Evolutionary conservation across 768 basidiomycete genomes (phyloP).

Genomic region (Amanita polypyramis): DNA sequence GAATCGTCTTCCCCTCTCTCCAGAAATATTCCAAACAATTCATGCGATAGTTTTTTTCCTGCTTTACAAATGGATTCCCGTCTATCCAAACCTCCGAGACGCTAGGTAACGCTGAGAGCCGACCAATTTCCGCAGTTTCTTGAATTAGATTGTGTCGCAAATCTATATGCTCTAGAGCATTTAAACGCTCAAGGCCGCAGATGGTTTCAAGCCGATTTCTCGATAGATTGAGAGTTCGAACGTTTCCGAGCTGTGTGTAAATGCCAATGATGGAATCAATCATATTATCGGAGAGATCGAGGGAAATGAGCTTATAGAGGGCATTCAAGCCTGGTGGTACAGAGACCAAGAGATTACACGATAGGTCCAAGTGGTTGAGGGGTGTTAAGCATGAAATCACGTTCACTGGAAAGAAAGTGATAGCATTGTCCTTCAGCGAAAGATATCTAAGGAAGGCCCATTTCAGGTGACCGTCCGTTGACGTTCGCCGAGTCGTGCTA

Average conservation of each 20-base stretch:
- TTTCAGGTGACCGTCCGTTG: conserved; percentile 33
- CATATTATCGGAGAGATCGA: conserved; percentile 96
- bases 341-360: conserved; percentile 83
- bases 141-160: conserved; percentile 69
- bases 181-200: conserved; percentile 86
- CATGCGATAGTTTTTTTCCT: conserved; percentile 65
- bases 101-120: conserved; percentile 71
- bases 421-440: conserved; percentile 67
- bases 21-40: conserved; percentile 78
- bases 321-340: conserved; percentile 68
- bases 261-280: conserved; percentile 92
- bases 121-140: conserved; percentile 77
- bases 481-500: conserved; percentile 14
- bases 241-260: conserved; percentile 68
- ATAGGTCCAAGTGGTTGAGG: conserved; percentile 78
- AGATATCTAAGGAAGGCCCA: conserved; percentile 74
- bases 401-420: conserved; percentile 71
- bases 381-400: conserved; percentile 58
- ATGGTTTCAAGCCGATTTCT: conserved; percentile 90
- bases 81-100: conserved; percentile 75
- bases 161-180: conserved; percentile 78
- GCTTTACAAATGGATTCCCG: conserved; percentile 72
- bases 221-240: conserved; percentile 71
- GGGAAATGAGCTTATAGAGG: conserved; percentile 74
- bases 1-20: conserved; percentile 70